Conservation (phyloP, 129 eudicot species). For the Rutidosis leptorrhynchoides region DNA sequence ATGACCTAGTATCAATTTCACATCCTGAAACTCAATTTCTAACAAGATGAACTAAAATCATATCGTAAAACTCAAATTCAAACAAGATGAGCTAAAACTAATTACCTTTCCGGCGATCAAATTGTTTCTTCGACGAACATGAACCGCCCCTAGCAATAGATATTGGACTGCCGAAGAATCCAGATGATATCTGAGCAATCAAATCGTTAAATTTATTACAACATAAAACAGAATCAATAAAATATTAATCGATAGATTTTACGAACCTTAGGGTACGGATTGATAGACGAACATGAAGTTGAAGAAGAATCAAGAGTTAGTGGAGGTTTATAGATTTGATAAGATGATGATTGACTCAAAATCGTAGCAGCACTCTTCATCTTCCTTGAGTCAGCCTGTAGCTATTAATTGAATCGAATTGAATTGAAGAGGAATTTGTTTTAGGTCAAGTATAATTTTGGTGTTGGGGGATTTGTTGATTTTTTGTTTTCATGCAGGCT, state of each 20-base stretch:
- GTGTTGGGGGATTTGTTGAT: constrained; percentile 8
- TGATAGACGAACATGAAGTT: constrained; percentile 21
- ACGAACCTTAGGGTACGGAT: constrained; percentile 46
- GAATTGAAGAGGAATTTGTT: neutral
- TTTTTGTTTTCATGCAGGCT: too few species aligned
- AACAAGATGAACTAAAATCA: too few species aligned
- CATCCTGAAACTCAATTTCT: too few species aligned
- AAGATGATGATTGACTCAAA: constrained; percentile 40
- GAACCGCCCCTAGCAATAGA: constrained; percentile 25
- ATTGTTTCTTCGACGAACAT: constrained; percentile 30
- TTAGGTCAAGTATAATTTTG: neutral
- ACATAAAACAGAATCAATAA: neutral
- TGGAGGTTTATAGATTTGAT: constrained; percentile 30
- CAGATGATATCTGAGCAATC: neutral
- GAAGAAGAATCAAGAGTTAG: constrained; percentile 56
- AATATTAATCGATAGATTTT: neutral
- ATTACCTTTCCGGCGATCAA: constrained; percentile 42
- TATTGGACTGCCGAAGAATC: constrained; percentile 44
- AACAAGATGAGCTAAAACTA: neutral
- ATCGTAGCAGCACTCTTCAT: constrained; percentile 46
- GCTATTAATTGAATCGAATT: too few species aligned
- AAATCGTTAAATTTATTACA: constrained; percentile 3
- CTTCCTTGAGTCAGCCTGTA: neutral
- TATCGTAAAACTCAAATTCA: constrained; percentile 4
- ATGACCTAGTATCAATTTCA: neutral